These are phyloP conservation scores for Zopfia rhizophila DNA, from an alignment of 2,329 filamentous ascomycete genomes.

Conservation along the genomic window DNA sequence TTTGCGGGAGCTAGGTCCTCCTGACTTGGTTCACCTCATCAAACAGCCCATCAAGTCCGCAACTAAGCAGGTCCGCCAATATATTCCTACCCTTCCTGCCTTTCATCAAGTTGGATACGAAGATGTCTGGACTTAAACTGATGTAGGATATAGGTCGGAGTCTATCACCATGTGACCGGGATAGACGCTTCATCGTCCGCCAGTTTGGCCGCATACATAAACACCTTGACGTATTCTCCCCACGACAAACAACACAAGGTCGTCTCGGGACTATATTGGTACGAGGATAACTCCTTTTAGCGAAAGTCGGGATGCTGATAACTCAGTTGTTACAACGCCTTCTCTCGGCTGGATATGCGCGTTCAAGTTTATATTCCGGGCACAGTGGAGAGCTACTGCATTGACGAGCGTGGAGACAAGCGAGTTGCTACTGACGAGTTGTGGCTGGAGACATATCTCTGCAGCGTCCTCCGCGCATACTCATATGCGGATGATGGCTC, in stretches of 20 bases:
- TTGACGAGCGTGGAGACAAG: constrained; percentile 96
- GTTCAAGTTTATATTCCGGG: constrained; percentile 98
- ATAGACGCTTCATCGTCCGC: constrained; percentile 97
- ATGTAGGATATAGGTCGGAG: constrained; percentile 71
- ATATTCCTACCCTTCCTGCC: constrained; percentile 3
- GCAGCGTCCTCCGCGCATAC: constrained; percentile 92
- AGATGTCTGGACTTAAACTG: constrained; percentile 8
- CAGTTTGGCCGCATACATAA: constrained; percentile 97
- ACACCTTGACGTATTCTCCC: constrained; percentile 92
- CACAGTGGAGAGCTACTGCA: constrained; percentile 95
- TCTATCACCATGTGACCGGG: constrained; percentile 98
- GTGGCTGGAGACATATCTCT: constrained; percentile 98
- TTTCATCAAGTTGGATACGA: neutral
- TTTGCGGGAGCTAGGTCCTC: constrained; percentile 92
- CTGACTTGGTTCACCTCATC: constrained; percentile 93
- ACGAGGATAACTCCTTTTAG: constrained; percentile 40
- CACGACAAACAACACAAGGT: constrained; percentile 88
- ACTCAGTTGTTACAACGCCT: constrained; percentile 93
- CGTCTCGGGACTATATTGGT: constrained; percentile 94
- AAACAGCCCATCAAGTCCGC: constrained; percentile 74
- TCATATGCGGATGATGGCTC: constrained; percentile 96
- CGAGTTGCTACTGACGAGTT: constrained; percentile 91
- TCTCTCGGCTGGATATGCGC: constrained; percentile 97
- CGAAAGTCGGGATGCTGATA: constrained; percentile 38
- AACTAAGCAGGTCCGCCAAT: constrained; percentile 65